Percentiles rank a stretch among this genome's conserved stretches.
Conservation (phyloP, 2,329 filamentous ascomycete species). For the Pyrenophora tritici-repentis region DNA sequence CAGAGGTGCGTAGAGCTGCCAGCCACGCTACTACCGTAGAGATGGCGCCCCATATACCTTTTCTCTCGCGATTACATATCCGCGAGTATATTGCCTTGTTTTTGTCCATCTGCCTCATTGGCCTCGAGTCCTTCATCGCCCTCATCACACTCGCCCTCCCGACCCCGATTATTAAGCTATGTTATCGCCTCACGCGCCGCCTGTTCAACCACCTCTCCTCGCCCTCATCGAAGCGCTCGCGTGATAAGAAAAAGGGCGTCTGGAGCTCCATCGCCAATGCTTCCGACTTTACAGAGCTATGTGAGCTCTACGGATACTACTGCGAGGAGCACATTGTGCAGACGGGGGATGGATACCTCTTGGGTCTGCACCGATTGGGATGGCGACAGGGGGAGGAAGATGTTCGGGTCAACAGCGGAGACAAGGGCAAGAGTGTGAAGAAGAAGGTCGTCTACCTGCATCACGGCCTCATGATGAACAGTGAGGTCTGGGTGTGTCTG, state of each 20-base stretch:
- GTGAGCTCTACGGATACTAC: slow-evolving; percentile 85
- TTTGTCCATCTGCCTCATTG: slow-evolving; percentile 80
- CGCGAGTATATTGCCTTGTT: slow-evolving; percentile 87
- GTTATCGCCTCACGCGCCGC: slow-evolving; percentile 79
- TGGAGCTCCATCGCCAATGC: slow-evolving; percentile 82
- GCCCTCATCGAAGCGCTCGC: slow-evolving; percentile 68
- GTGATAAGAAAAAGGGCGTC: slow-evolving; percentile 72
- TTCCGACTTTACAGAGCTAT: slow-evolving; percentile 92
- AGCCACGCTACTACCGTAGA: slow-evolving; percentile 20
- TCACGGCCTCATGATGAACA: slow-evolving; percentile 97
- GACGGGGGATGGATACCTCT: slow-evolving; percentile 89
- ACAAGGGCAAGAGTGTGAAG: slow-evolving; percentile 58
- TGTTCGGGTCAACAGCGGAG: slow-evolving; percentile 74
- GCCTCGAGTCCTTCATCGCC: slow-evolving; percentile 80
- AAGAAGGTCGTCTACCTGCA: slow-evolving; percentile 94
- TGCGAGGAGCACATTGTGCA: slow-evolving; percentile 96
- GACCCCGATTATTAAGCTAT: slow-evolving; percentile 77
- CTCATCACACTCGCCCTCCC: slow-evolving; percentile 87
- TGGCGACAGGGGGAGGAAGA: slow-evolving; percentile 82
- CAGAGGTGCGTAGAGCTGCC: background rate
- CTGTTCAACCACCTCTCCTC: slow-evolving; percentile 81
- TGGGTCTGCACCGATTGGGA: slow-evolving; percentile 85
- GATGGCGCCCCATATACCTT: slow-evolving; percentile 61
- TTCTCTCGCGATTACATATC: slow-evolving; percentile 64
- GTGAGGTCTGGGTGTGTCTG: slow-evolving; percentile 95